Conservation (phyloP, 2,329 filamentous ascomycete genomes). For the Claviceps cyperi region DNA sequence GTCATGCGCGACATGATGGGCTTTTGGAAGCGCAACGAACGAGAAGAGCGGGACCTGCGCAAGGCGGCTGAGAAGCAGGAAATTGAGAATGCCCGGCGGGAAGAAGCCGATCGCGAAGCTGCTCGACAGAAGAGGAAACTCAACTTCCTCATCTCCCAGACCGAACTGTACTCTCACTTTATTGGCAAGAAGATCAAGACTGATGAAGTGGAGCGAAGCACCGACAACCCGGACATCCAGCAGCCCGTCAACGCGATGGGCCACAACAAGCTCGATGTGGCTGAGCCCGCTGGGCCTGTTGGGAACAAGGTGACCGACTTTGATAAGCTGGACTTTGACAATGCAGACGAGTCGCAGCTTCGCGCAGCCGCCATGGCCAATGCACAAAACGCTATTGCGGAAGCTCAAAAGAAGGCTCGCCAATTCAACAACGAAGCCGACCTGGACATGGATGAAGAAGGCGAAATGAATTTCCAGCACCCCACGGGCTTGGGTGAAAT, state of each 20-base stretch:
- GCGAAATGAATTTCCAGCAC: slow-evolving; percentile 99
- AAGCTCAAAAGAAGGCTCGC: slow-evolving; percentile 83
- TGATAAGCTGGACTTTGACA: slow-evolving; percentile 89
- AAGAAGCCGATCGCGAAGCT: slow-evolving; percentile 92
- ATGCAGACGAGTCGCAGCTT: slow-evolving; percentile 74
- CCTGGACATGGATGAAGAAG: slow-evolving; percentile 65
- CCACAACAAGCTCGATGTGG: slow-evolving; percentile 32
- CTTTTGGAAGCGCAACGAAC: slow-evolving; percentile 98
- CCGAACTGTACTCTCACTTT: slow-evolving; percentile 97
- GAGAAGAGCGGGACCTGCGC: slow-evolving; percentile 86
- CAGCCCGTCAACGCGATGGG: slow-evolving; percentile 29
- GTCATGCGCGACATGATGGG: slow-evolving; percentile 99
- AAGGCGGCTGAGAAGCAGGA: slow-evolving; percentile 93
- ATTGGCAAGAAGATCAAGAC: slow-evolving; percentile 99
- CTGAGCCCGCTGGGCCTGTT: slow-evolving; percentile 37
- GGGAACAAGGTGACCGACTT: slow-evolving; percentile 76
- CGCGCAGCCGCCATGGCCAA: slow-evolving; percentile 83
- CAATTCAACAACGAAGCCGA: slow-evolving; percentile 69
- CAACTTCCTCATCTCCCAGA: slow-evolving; percentile 98
- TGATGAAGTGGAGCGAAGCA: slow-evolving; percentile 81
- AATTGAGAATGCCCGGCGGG: slow-evolving; percentile 89
- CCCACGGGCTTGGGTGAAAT: slow-evolving; percentile 88
- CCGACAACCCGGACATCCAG: slow-evolving; percentile 62
- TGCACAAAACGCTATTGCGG: slow-evolving; percentile 86
- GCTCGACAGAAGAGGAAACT: slow-evolving; percentile 97